Evolutionary conservation across 495 filamentous ascomycete species (phyloP).

Genomic region (Aspergillus coremiiformis): DNA sequence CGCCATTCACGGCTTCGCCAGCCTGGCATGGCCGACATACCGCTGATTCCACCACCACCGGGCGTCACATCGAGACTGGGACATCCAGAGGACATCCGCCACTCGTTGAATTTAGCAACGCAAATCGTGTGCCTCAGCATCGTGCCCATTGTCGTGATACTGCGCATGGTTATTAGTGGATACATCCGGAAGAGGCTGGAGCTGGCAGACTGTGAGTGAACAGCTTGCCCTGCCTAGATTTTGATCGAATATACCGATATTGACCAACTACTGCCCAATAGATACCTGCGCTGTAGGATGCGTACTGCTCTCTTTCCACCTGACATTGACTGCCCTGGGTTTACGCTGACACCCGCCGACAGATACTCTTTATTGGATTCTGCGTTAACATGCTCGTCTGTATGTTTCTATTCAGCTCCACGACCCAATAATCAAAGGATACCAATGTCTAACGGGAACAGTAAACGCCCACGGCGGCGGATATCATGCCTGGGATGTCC

Average conservation of each 20-base stretch:
- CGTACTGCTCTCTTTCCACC: neutral
- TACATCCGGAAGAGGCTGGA: neutral
- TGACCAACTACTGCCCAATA: neutral
- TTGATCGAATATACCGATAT: neutral
- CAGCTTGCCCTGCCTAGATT: neutral
- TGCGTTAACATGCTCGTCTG: constrained; percentile 2
- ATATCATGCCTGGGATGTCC: constrained; percentile 7
- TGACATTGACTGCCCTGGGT: neutral
- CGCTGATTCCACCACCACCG: constrained; percentile 1
- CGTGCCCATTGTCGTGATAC: constrained; percentile 1
- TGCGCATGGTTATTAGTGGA: neutral
- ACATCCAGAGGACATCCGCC: constrained; percentile 6
- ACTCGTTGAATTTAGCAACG: constrained; percentile 6
- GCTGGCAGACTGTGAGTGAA: constrained; percentile 3
- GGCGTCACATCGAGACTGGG: neutral
- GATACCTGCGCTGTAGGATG: neutral
- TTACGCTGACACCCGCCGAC: neutral
- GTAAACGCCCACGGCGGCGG: constrained; percentile 1
- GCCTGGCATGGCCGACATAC: neutral
- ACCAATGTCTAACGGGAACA: neutral
- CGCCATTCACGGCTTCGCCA: neutral
- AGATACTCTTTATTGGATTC: constrained; percentile 3
- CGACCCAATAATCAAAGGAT: neutral
- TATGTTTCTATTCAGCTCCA: neutral
- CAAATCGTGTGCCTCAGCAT: constrained; percentile 3